Conservation (phyloP, 352 stramenopile species). For the Ophiocytium majus region DNA sequence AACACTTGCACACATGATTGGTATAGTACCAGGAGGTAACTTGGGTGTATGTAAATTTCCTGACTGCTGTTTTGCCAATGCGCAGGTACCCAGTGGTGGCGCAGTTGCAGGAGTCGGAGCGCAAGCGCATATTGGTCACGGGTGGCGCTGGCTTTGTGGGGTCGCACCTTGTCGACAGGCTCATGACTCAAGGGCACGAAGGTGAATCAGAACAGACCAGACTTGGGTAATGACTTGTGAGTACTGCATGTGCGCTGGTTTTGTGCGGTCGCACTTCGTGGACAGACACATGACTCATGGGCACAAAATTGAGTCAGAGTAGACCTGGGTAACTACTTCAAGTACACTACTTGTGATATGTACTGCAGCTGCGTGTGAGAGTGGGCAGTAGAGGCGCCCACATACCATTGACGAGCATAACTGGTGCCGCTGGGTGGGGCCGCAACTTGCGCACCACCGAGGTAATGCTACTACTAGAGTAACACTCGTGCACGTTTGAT, state of each 20-base stretch:
- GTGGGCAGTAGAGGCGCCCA: no score
- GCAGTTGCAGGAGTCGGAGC: slow-evolving; percentile 3
- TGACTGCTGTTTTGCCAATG: not conserved
- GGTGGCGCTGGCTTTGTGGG: slow-evolving; percentile 89
- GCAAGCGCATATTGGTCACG: slow-evolving; percentile 40
- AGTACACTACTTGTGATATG: not conserved
- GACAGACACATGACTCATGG: slow-evolving; percentile 84
- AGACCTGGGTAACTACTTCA: not conserved
- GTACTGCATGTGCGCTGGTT: slow-evolving; percentile 65
- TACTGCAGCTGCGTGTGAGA: no score
- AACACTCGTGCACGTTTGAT: no score
- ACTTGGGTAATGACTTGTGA: not conserved
- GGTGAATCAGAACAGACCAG: no score
- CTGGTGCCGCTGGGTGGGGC: no score
- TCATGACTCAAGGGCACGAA: slow-evolving; percentile 93
- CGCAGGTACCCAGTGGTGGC: not conserved
- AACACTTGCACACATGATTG: not conserved
- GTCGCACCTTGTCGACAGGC: slow-evolving; percentile 77
- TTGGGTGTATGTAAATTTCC: not conserved
- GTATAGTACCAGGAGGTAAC: not conserved
- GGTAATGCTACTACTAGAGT: no score
- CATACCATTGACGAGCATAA: no score
- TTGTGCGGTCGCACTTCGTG: slow-evolving; percentile 87
- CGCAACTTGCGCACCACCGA: no score
- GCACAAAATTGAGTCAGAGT: slow-evolving; percentile 70